These are phyloP conservation scores for Cutaneotrichosporon sp. DNA, from an alignment of 1,284 basidiomycete species.

Conservation along the genomic window DNA sequence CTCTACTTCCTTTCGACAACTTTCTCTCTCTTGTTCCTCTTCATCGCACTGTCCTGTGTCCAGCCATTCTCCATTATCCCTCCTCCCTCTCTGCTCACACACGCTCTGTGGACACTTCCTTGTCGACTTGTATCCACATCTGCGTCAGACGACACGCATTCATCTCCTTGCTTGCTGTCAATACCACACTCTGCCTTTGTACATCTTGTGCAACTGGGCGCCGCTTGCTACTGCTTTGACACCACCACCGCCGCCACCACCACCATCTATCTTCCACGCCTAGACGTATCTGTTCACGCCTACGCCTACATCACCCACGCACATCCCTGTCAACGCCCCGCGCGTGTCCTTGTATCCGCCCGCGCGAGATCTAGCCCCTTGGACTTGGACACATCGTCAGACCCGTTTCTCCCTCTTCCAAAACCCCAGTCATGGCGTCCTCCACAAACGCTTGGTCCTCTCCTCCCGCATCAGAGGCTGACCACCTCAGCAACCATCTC, in stretches of 20 bases:
- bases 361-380: background rate
- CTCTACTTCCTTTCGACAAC: background rate
- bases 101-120: background rate
- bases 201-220: no score
- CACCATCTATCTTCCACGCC: background rate
- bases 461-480: constrained; percentile 2
- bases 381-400: no score
- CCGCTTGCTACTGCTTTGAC: no score
- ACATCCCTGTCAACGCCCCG: background rate
- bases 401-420: background rate
- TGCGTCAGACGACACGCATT: background rate
- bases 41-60: background rate
- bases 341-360: background rate
- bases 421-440: constrained; percentile 2
- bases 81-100: background rate
- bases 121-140: background rate
- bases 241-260: no score
- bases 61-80: background rate
- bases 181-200: no score
- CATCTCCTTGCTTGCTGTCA: no score
- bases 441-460: constrained; percentile 5
- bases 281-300: no score
- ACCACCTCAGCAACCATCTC: constrained; percentile 3
- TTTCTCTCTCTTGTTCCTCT: background rate
- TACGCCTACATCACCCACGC: no score